Conservation (phyloP, 2,329 filamentous ascomycete genomes). For the Colletotrichum sp. region DNA sequence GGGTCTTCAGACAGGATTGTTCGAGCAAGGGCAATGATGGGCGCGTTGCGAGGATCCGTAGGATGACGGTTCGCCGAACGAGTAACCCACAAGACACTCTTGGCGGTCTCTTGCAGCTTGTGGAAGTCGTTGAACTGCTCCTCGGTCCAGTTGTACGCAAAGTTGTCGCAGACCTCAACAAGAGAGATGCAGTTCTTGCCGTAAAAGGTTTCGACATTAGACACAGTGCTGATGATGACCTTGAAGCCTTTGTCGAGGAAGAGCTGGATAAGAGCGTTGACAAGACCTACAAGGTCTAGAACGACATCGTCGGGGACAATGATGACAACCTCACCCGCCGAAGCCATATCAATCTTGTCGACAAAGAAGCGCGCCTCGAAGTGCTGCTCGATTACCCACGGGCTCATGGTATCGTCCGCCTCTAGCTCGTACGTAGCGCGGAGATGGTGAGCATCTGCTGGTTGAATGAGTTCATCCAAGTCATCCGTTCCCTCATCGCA, state of each 20-base stretch:
- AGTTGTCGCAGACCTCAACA: slow-evolving; percentile 41
- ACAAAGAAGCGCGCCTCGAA: neutral
- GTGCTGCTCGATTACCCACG: slow-evolving; percentile 1
- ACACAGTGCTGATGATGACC: neutral
- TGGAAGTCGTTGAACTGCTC: slow-evolving; percentile 46
- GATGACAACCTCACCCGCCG: neutral
- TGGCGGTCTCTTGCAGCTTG: slow-evolving; percentile 38
- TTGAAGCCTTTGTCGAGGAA: neutral
- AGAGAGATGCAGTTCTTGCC: slow-evolving; percentile 48
- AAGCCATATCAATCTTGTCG: neutral
- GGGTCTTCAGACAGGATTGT: slow-evolving; percentile 56
- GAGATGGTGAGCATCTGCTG: neutral
- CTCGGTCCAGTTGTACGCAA: slow-evolving; percentile 44
- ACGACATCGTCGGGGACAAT: neutral
- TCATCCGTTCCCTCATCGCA: neutral
- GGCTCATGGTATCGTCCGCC: neutral
- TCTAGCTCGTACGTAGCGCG: neutral
- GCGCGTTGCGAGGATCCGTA: slow-evolving; percentile 38
- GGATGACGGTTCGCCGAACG: slow-evolving; percentile 42
- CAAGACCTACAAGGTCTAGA: neutral
- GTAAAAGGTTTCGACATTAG: slow-evolving; percentile 18
- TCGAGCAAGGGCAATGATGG: slow-evolving; percentile 51
- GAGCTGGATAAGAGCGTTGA: neutral
- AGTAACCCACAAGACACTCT: slow-evolving; percentile 54
- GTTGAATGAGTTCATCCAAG: neutral